A percentile compares a stretch with the other conserved stretches of the same genome.
phyloP scores from a whole-genome alignment of 345 rosid species.

The Brassica cretica region DNA sequence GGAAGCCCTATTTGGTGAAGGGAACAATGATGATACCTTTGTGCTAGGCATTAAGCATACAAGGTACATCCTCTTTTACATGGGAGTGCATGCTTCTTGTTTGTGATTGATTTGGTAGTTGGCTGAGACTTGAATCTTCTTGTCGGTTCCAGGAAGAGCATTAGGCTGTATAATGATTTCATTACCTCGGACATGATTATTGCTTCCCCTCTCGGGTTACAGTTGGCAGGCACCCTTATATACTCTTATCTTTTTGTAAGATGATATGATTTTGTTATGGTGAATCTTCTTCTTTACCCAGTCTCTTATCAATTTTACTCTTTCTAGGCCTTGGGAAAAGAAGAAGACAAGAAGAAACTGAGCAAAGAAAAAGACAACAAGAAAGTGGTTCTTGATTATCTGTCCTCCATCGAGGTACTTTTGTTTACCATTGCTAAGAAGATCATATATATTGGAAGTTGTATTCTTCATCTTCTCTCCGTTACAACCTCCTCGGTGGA shows the following conservation, averaged over 20 bases:
- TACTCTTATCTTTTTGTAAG: not conserved
- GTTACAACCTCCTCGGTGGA: too few species aligned
- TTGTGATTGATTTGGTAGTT: not conserved
- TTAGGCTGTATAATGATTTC: slow-evolving; percentile 74
- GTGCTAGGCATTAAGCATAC: slow-evolving; percentile 86
- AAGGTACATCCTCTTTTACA: slow-evolving; percentile 46
- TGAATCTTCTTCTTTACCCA: not conserved
- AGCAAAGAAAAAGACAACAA: slow-evolving; percentile 34
- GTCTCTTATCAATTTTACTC: slow-evolving; percentile 10
- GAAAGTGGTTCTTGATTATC: slow-evolving; percentile 71
- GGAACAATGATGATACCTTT: slow-evolving; percentile 64
- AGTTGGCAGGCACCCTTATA: slow-evolving; percentile 45
- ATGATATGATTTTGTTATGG: slow-evolving; percentile 10
- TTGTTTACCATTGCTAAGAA: slow-evolving; percentile 20
- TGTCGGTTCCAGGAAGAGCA: slow-evolving; percentile 62
- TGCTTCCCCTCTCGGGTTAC: slow-evolving; percentile 75
- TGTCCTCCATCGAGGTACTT: slow-evolving; percentile 84
- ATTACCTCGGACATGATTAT: slow-evolving; percentile 82
- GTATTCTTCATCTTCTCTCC: slow-evolving; percentile 6
- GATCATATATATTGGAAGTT: not conserved
- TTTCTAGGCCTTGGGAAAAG: slow-evolving; percentile 67
- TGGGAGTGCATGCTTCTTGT: slow-evolving; percentile 13
- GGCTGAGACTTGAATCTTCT: slow-evolving; percentile 3
- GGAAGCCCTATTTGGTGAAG: slow-evolving; percentile 67
- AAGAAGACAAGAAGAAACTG: slow-evolving; percentile 25